Evolutionary conservation across 768 basidiomycete species (phyloP), one percentile per base, ranked within the genome.

Genomic region (Peribolospora baueri): DNA sequence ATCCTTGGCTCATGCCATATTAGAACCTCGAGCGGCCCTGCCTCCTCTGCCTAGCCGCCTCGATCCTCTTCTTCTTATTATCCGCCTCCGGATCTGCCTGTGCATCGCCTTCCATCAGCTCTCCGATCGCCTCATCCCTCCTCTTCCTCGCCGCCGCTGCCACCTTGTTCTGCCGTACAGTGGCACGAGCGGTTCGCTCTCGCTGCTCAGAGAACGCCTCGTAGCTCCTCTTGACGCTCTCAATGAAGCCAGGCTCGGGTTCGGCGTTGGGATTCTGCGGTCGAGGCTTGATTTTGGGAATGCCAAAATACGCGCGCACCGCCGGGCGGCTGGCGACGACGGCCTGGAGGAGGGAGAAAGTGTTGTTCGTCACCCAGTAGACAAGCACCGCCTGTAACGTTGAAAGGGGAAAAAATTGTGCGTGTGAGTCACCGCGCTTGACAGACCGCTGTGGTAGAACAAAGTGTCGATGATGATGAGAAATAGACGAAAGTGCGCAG

Each of bases 331-430:
- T 74, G 39, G 81, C 63, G 25, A 73, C 42, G 4, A 69, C 57
- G 1, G 75, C 70, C 67, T 82, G 81, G 4, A 71, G 40, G 11
- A 74, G 69, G 11, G 76, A 75, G 43, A 75, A 60, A 49, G 62
- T 59, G 62, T 76, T 71, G 57, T 77, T 74, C 46, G 74, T 70
- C 3, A 73, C 64, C 67, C 80, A 70, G 67, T 79, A 76, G 55
- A 81, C 61, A 58, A 76, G 70, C 48, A 80, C 61, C 9, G 76
- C 79, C 78, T 80, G 52, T 5, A 46, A 3, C 25, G 11, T 57
- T 7, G 2, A 48, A 25, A 25, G 25, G 25, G 36, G 42, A 53
- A 40, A 11, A 43, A 6, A 46, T 10, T 11, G 7, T 11, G 54
- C 7, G 53, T 48, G 7, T 39, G 47, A 47, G 43, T 7, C 37